Evolutionary conservation across 2,329 filamentous ascomycete species (phyloP).

Genomic region (Neonectria hederae): DNA sequence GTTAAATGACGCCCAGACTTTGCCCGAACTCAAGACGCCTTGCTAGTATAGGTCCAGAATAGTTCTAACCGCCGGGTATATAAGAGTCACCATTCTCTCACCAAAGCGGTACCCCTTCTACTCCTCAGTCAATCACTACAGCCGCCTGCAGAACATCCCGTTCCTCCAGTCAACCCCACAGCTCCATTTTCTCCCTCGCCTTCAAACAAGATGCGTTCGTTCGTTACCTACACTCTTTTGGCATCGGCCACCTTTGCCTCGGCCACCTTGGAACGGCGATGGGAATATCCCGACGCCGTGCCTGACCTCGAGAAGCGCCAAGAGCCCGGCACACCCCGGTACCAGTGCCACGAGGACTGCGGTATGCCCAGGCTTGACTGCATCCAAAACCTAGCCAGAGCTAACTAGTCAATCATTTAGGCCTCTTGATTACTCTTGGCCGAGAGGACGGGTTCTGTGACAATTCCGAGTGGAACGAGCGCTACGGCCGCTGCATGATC

Average conservation of each 20-base stretch:
- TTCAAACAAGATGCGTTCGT: slow-evolving; percentile 29
- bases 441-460: slow-evolving; percentile 49
- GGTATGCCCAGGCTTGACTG: slow-evolving; percentile 47
- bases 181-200: background rate
- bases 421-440: slow-evolving; percentile 47
- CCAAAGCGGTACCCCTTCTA: background rate
- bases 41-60: background rate
- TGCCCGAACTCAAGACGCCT: background rate
- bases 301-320: slow-evolving; percentile 51
- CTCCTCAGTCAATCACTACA: slow-evolving; percentile 6
- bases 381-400: background rate
- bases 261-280: slow-evolving; percentile 33
- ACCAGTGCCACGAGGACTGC: slow-evolving; percentile 58
- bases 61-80: background rate
- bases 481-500: slow-evolving; percentile 53
- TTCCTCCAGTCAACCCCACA: background rate
- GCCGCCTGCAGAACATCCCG: background rate
- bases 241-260: slow-evolving; percentile 27
- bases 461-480: slow-evolving; percentile 50
- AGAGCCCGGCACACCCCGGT: slow-evolving; percentile 54
- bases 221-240: slow-evolving; percentile 32
- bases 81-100: background rate
- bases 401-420: background rate
- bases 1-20: background rate
- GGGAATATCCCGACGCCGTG: slow-evolving; percentile 46